Evolutionary conservation across 805 yeast genomes (phyloP).

Genomic region (Citeromyces matritensis): DNA sequence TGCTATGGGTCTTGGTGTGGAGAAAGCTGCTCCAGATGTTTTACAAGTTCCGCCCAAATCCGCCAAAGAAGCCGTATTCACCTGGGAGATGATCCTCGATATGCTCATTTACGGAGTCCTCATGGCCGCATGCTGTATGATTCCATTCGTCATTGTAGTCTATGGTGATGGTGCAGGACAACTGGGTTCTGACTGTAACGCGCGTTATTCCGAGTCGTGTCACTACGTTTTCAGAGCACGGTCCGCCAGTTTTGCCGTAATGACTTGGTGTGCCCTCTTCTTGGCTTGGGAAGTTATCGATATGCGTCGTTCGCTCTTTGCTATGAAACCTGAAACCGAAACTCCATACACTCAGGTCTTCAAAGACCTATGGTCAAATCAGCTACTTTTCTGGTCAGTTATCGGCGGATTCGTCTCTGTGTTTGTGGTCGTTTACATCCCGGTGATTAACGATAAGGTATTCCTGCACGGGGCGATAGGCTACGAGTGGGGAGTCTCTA

Average conservation of each 20-base stretch:
- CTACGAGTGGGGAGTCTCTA: slow-evolving; percentile 70
- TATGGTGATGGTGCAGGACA: slow-evolving; percentile 37
- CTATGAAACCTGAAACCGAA: slow-evolving; percentile 52
- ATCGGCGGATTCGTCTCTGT: slow-evolving; percentile 53
- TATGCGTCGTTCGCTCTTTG: slow-evolving; percentile 52
- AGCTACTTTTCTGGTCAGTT: slow-evolving; percentile 73
- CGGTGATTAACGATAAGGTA: slow-evolving; percentile 69
- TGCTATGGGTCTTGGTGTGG: slow-evolving; percentile 70
- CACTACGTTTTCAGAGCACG: slow-evolving; percentile 57
- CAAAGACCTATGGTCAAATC: slow-evolving; percentile 56
- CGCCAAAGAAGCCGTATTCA: slow-evolving; percentile 38
- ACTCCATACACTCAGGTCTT: slow-evolving; percentile 45
- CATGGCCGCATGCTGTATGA: slow-evolving; percentile 60
- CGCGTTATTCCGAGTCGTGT: slow-evolving; percentile 29
- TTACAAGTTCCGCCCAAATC: slow-evolving; percentile 54
- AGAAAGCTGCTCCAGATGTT: slow-evolving; percentile 46
- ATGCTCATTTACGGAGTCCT: slow-evolving; percentile 60
- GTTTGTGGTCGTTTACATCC: slow-evolving; percentile 76
- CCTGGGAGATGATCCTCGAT: slow-evolving; percentile 52
- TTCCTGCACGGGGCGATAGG: slow-evolving; percentile 60
- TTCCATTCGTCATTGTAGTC: slow-evolving; percentile 48
- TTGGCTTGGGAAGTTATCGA: slow-evolving; percentile 81
- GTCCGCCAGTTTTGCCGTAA: slow-evolving; percentile 61
- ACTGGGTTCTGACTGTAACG: slow-evolving; percentile 53
- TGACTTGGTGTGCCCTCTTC: slow-evolving; percentile 78